Conservation (phyloP, 2,329 filamentous ascomycete genomes). For the Alternaria alternata region DNA sequence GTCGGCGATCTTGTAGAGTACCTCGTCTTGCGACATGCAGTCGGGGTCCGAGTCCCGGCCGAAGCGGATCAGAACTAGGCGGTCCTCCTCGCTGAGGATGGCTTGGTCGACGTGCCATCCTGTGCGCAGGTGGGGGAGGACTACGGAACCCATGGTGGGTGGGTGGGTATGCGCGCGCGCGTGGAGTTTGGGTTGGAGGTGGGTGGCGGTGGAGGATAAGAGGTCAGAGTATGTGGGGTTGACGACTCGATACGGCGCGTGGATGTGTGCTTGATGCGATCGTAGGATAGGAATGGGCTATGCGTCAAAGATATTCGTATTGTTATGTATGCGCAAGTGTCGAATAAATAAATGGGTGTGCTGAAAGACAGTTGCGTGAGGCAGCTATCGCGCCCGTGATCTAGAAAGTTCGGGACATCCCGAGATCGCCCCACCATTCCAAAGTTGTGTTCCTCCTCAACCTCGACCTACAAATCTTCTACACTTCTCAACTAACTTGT, state of each 20-base stretch:
- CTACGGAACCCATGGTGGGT: conserved; percentile 76
- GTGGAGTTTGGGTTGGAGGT: neutral
- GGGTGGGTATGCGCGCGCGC: neutral
- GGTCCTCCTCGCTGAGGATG: conserved; percentile 79
- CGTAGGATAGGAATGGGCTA: neutral
- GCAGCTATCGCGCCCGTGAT: neutral
- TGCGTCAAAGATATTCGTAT: neutral
- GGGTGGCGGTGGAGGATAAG: neutral
- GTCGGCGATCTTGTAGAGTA: conserved; percentile 93
- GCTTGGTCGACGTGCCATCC: conserved; percentile 99
- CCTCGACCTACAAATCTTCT: neutral
- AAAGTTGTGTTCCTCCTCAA: neutral
- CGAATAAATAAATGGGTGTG: neutral
- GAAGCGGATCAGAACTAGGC: conserved; percentile 92
- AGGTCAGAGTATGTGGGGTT: neutral
- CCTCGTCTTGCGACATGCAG: conserved; percentile 86
- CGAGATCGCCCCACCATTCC: neutral
- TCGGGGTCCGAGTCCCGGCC: conserved; percentile 85
- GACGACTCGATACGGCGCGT: neutral
- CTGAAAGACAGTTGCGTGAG: conserved; percentile 1
- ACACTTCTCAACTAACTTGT: neutral
- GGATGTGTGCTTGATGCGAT: neutral
- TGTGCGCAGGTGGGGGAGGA: conserved; percentile 87
- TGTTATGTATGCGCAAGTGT: neutral
- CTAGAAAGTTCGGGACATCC: conserved; percentile 3